A percentile compares a stretch with the other conserved stretches of the same genome.
These are phyloP conservation scores for Trypanosoma mega DNA, from an alignment of 208 protist genomes.

Conservation along the genomic window DNA sequence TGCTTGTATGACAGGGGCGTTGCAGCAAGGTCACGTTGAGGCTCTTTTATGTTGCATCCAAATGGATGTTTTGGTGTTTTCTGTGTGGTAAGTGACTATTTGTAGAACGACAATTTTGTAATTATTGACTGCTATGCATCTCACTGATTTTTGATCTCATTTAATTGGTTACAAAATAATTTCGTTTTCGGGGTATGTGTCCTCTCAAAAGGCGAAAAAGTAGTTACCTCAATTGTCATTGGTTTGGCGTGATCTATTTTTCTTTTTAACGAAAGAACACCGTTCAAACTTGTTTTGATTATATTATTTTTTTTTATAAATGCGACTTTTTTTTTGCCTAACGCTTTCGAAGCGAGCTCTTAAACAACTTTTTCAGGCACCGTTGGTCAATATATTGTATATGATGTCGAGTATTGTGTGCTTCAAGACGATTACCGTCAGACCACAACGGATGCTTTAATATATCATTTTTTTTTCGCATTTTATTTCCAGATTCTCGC, in stretches of 20 bases:
- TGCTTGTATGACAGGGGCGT: no score
- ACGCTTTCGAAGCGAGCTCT: not conserved
- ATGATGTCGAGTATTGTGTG: slow-evolving; percentile 43
- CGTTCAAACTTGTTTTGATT: not conserved
- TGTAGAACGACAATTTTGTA: no score
- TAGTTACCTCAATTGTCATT: slow-evolving; percentile 3
- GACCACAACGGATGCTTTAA: slow-evolving; percentile 28
- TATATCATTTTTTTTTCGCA: slow-evolving; percentile 46
- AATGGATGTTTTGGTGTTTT: no score
- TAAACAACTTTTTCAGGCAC: slow-evolving; percentile 59
- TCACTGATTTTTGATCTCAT: no score
- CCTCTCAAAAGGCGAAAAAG: not conserved
- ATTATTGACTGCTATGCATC: no score
- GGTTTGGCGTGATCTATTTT: slow-evolving; percentile 1
- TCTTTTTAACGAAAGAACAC: not conserved
- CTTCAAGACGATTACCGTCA: slow-evolving; percentile 40
- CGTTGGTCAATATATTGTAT: slow-evolving; percentile 41
- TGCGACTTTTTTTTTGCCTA: not conserved
- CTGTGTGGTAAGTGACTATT: no score
- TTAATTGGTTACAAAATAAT: no score
- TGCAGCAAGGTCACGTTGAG: no score
- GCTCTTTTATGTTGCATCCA: no score
- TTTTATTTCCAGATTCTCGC: slow-evolving; percentile 37
- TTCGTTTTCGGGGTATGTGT: no score
- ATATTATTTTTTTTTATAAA: not conserved